Base-by-base conservation (phyloP, 495 filamentous ascomycete genomes). In the Hyaloscypha hepaticicola region DNA sequence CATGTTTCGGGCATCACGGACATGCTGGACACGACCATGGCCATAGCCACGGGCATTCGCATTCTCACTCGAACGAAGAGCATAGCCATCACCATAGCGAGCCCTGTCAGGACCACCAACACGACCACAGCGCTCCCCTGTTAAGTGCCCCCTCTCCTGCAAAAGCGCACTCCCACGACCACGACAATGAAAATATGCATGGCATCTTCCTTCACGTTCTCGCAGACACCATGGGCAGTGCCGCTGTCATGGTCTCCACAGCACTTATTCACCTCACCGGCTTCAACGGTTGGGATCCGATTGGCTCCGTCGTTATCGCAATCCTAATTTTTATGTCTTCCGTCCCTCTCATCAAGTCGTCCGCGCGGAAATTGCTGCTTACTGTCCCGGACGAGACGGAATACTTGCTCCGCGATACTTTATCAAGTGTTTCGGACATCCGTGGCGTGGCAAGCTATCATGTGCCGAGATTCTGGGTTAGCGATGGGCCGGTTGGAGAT, bases 121-220 rank as follows among this genome's bases (percentile, higher is more conserved):
- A 73, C 51, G 57, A 65, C 11, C 73, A 79, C 53, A 58, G 60
- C 26, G 71, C 74, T 56, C 66, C 71, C 31, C 31, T 57, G 1
- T 24, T 62, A 8, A 27, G 55, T 12, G 65, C 69, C 68, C 76
- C 56, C 66, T 64, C 1, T 64, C 70, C 56, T 63, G 69, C 61
- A 55, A 71, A 70, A 63, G 34, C 72, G 21, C 66, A 57, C 48
- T 55, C 70, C 25, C 85, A 88, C 66, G 73, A 80, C 25, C 91
- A 96, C 74, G 90, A 90, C 60, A 97, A 96, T 73, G 96, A 99
- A 70, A 99, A 99, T 71, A 98, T 99, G 96, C 87, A 93, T 65
- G 95, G 95, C n/a, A 98, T 99, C 65, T 99, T 94, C 78, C 79
- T 99, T 9, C 95, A 99, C 70, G 90, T 99, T 60, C 80, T 98